Evolutionary conservation across 1,284 basidiomycete genomes (phyloP), one percentile per base, ranked within the genome.

Genomic region (Trichosporon sp.): DNA sequence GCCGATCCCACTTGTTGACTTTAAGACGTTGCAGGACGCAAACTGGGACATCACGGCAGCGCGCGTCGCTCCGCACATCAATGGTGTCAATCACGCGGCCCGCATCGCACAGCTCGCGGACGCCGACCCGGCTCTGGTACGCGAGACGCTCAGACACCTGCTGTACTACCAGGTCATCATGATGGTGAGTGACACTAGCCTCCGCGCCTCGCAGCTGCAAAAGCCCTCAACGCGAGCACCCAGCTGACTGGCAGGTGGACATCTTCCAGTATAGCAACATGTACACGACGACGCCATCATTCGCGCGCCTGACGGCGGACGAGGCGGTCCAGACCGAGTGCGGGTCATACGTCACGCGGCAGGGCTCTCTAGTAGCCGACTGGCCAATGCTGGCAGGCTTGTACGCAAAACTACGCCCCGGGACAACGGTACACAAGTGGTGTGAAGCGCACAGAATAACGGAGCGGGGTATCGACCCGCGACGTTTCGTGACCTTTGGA

Each of bases 181-280:
- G 87, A 89, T 89, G 71, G 76, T 76, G 52, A 33, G 74, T 67
- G n/a, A 4, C 5, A n/a, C 6, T 56, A 9, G 19, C 3, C 6
- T 31, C 31, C 25, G 40, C 36, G 5, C 6, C 32, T 13, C 13
- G n/a, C n/a, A n/a, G n/a, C n/a, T n/a, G n/a, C n/a, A n/a, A n/a
- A n/a, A n/a, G n/a, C n/a, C n/a, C n/a, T n/a, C n/a, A n/a, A n/a
- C n/a, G n/a, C n/a, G n/a, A n/a, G n/a, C n/a, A n/a, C n/a, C n/a
- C n/a, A 9, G 37, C 64, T 67, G 49, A 66, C 29, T 4, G 31
- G 3, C 64, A 76, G 76, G 88, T 94, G 61, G 95, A 99, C 80
- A 91, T 97, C 59, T 99, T 99, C 78, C 94, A 97, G 78, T 96
- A 90, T 78, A 91, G 91, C n/a, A 98, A 98, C 79, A 92, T 96